Percentiles rank a stretch among this genome's conserved stretches.
Evolutionary conservation across 352 stramenopile species (phyloP).

Genomic region (Phytopythium kandeliae): DNA sequence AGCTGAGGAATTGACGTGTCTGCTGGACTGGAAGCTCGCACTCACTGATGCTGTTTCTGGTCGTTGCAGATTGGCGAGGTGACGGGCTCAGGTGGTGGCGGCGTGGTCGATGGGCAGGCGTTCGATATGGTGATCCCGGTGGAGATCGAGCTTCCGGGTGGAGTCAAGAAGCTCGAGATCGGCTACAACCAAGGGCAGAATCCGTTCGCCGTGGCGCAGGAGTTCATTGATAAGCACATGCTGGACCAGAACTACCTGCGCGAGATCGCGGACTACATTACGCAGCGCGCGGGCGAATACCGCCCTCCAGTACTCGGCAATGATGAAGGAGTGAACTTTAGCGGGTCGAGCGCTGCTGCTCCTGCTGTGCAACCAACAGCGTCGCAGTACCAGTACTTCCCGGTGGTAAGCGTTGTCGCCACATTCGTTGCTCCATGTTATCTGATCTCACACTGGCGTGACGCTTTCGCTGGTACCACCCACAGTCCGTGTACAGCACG

Average conservation of each 20-base stretch:
- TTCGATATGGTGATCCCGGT: conserved; percentile 97
- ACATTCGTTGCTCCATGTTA: no score
- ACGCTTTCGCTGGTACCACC: no score
- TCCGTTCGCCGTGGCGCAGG: conserved; percentile 93
- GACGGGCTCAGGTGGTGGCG: conserved; percentile 79
- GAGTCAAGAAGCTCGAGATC: conserved; percentile 92
- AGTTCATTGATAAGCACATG: conserved; percentile 96
- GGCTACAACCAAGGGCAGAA: conserved; percentile 98
- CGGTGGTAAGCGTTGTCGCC: conserved; percentile 27
- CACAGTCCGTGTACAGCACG: conserved; percentile 79
- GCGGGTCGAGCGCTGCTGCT: conserved; percentile 3
- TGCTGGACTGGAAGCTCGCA: neutral
- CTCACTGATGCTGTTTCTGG: neutral
- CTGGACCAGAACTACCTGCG: conserved; percentile 91
- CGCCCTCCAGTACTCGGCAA: conserved; percentile 59
- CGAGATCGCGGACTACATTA: conserved; percentile 96
- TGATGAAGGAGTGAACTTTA: conserved; percentile 19
- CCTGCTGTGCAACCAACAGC: conserved; percentile 5
- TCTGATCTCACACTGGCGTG: no score
- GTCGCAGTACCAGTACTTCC: conserved; percentile 60
- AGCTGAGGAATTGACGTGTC: neutral
- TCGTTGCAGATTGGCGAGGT: conserved; percentile 68
- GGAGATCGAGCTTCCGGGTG: conserved; percentile 93
- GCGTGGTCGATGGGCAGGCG: conserved; percentile 87
- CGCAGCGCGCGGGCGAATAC: conserved; percentile 84